Evolutionary conservation across 2,329 filamentous ascomycete genomes (phyloP).

Genomic region (Geosmithia putterillii): DNA sequence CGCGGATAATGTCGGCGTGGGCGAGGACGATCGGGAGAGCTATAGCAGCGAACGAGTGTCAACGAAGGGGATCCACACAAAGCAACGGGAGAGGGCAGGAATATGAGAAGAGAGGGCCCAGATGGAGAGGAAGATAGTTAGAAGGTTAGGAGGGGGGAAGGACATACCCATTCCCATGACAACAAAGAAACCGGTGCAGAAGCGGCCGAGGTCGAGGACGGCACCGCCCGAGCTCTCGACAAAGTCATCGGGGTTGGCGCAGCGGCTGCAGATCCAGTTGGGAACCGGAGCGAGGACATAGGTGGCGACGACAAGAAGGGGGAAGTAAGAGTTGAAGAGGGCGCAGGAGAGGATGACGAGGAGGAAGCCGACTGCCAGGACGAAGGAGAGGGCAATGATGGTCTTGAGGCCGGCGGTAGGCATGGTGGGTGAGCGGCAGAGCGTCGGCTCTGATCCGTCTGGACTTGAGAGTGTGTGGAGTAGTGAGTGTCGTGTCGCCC

Average conservation of each 20-base stretch:
- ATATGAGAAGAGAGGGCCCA: too few relatives aligned
- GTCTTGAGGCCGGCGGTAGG: conserved; percentile 89
- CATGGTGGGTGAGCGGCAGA: conserved; percentile 28
- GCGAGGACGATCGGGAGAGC: conserved; percentile 81
- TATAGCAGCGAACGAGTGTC: conserved; percentile 19
- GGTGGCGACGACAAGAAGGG: conserved; percentile 88
- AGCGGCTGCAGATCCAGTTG: conserved; percentile 90
- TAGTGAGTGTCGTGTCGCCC: too few relatives aligned
- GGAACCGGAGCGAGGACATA: conserved; percentile 89
- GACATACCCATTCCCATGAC: conserved; percentile 91
- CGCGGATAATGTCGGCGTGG: conserved; percentile 70
- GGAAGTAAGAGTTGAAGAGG: conserved; percentile 88
- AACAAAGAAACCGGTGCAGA: conserved; percentile 89
- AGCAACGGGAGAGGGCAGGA: too few relatives aligned
- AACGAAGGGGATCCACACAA: neutral
- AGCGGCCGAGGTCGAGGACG: conserved; percentile 84
- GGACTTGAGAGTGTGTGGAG: too few relatives aligned
- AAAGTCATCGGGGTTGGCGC: conserved; percentile 89
- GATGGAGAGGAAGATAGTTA: neutral
- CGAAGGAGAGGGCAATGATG: conserved; percentile 97
- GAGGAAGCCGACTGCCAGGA: conserved; percentile 96
- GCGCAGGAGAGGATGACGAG: conserved; percentile 97
- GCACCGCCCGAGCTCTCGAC: conserved; percentile 74
- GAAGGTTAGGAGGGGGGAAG: neutral
- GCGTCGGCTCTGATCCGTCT: neutral